Percentiles rank a stretch among this genome's conserved stretches.
Evolutionary conservation across 1,284 basidiomycete species (phyloP).

Genomic region (Trichosporon sp.): DNA sequence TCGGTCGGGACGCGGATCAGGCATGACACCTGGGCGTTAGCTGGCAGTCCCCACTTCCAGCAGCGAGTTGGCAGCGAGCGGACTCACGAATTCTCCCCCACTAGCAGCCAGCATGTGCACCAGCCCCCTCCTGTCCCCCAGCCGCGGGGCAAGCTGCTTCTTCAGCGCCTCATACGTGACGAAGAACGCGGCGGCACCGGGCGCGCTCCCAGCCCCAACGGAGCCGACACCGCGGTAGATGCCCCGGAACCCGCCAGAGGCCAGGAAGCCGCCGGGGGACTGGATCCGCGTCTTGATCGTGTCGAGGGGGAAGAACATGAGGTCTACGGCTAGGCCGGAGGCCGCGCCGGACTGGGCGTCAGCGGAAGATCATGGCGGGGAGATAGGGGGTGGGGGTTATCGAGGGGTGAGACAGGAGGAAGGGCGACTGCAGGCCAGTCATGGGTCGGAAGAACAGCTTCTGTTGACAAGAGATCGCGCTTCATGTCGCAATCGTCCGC

Average conservation of each 20-base stretch:
- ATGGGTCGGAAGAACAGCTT: no score
- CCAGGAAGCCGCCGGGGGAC: constrained; percentile 79
- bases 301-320: constrained; percentile 95
- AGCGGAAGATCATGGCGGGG: constrained; percentile 8
- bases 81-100: constrained; percentile 73
- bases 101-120: constrained; percentile 82
- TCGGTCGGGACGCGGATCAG: constrained; percentile 92
- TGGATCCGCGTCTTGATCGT: constrained; percentile 95
- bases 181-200: constrained; percentile 95
- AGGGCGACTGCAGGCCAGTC: no score
- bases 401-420: no score
- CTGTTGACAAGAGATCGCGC: no score
- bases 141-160: constrained; percentile 45
- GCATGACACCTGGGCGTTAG: constrained; percentile 72
- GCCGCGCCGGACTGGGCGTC: constrained; percentile 72
- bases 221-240: constrained; percentile 95
- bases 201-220: constrained; percentile 95
- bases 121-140: constrained; percentile 61
- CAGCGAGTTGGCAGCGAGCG: no score
- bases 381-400: no score
- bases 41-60: no score
- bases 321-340: constrained; percentile 86
- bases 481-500: no score
- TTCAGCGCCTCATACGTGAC: constrained; percentile 92
- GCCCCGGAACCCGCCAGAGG: constrained; percentile 85